These are phyloP conservation scores for Lactarius sanguifluus DNA, from an alignment of 768 basidiomycete species.

Conservation along the genomic window DNA sequence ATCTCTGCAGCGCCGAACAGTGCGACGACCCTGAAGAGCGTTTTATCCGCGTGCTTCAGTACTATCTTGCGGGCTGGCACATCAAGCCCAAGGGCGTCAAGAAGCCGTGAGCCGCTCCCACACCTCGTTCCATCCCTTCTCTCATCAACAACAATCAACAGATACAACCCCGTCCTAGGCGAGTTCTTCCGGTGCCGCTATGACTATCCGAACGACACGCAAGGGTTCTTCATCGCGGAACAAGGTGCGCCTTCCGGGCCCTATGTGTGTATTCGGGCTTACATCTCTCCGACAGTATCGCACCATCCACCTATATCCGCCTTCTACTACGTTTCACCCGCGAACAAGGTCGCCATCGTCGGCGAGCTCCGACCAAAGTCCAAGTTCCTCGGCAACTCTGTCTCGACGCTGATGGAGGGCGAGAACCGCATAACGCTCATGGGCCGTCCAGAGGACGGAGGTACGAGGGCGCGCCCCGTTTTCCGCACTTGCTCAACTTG, in stretches of 20 bases:
- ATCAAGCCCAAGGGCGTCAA: constrained; percentile 99
- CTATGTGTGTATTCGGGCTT: background rate
- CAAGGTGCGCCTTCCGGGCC: constrained; percentile 57
- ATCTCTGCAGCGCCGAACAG: constrained; percentile 63
- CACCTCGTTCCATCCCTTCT: constrained; percentile 12
- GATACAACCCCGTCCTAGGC: constrained; percentile 95
- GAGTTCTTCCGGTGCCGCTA: constrained; percentile 98
- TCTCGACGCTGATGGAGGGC: constrained; percentile 95
- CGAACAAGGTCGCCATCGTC: constrained; percentile 80
- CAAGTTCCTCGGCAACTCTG: constrained; percentile 95
- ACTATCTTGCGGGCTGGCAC: constrained; percentile 99
- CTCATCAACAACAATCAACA: background rate
- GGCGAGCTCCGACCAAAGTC: constrained; percentile 96
- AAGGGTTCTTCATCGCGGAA: constrained; percentile 94
- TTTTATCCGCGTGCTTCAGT: constrained; percentile 87
- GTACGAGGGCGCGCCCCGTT: constrained; percentile 37
- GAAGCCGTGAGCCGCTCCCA: constrained; percentile 76
- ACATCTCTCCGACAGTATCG: constrained; percentile 58
- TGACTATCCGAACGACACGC: constrained; percentile 87
- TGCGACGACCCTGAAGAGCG: constrained; percentile 83
- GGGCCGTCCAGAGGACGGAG: constrained; percentile 82
- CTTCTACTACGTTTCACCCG: constrained; percentile 94
- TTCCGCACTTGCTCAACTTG: background rate
- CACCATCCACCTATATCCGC: constrained; percentile 94
- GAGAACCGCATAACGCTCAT: constrained; percentile 86